These are phyloP conservation scores for Colletotrichum ledebouriae DNA, from an alignment of 2,329 filamentous ascomycete species.

Conservation along the genomic window DNA sequence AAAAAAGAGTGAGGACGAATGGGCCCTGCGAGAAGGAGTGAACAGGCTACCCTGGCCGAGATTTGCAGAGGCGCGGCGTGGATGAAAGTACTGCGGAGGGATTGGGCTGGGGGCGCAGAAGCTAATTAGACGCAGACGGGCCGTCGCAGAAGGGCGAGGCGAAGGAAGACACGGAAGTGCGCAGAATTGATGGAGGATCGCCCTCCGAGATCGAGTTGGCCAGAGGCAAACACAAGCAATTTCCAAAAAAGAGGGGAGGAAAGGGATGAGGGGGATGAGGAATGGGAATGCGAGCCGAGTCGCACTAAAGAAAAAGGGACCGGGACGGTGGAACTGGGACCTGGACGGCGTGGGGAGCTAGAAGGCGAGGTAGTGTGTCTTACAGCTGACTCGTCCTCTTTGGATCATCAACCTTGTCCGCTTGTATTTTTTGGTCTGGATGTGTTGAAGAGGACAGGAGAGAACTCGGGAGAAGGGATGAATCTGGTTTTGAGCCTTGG, in stretches of 20 bases:
- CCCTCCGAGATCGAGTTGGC: too few relatives aligned
- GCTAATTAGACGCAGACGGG: background rate
- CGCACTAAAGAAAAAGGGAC: constrained; percentile 12
- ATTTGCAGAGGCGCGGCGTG: constrained; percentile 1
- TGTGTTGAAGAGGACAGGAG: too few relatives aligned
- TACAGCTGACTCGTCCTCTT: background rate
- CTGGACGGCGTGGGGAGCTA: constrained; percentile 4
- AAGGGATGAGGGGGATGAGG: background rate
- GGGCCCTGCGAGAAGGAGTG: background rate
- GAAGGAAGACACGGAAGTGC: background rate
- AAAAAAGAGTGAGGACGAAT: constrained; percentile 15
- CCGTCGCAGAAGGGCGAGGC: background rate
- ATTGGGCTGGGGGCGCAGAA: background rate
- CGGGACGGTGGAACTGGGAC: constrained; percentile 8
- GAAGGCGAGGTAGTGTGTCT: background rate
- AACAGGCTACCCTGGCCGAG: constrained; percentile 15
- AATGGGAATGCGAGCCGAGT: background rate
- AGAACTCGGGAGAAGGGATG: too few relatives aligned
- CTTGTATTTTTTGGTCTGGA: too few relatives aligned
- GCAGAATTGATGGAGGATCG: background rate
- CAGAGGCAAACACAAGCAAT: background rate
- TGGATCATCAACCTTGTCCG: too few relatives aligned
- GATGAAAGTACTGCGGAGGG: background rate
- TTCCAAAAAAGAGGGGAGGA: background rate
- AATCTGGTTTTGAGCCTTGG: too few relatives aligned